Evolutionary conservation across 2,329 filamentous ascomycete genomes (phyloP).

Genomic region (Zelopaecilomyces penicillatus): DNA sequence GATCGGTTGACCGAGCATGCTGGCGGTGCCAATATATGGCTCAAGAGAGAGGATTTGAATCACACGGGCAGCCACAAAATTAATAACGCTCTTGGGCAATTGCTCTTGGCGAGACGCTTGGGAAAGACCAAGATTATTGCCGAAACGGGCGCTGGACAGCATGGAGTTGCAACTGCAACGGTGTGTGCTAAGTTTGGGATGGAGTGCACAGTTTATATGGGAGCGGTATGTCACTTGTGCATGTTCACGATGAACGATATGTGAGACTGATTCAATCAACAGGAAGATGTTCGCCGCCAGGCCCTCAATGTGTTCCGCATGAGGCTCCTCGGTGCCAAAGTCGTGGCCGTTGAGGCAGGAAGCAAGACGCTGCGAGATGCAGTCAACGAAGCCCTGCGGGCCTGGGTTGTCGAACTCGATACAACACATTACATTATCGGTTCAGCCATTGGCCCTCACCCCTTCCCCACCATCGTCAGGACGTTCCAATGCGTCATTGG

Average conservation of each 20-base stretch:
- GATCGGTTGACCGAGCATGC: conserved; percentile 81
- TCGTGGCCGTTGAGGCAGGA: conserved; percentile 87
- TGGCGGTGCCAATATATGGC: conserved; percentile 90
- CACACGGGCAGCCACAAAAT: conserved; percentile 99
- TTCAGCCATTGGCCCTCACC: conserved; percentile 93
- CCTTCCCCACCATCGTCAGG: conserved; percentile 93
- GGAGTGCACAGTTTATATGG: conserved; percentile 98
- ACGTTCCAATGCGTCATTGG: conserved; percentile 98
- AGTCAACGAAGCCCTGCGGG: conserved; percentile 89
- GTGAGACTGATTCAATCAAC: conserved; percentile 14
- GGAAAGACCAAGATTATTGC: conserved; percentile 98
- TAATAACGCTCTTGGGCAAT: conserved; percentile 94
- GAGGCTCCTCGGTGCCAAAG: conserved; percentile 86
- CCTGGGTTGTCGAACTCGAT: conserved; percentile 87
- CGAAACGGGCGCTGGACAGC: conserved; percentile 94
- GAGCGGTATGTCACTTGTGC: conserved; percentile 46
- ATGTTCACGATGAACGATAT: background rate
- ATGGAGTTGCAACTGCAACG: conserved; percentile 94
- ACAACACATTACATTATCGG: conserved; percentile 98
- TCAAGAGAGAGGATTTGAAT: conserved; percentile 96
- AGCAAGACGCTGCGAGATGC: conserved; percentile 75
- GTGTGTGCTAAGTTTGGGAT: conserved; percentile 97
- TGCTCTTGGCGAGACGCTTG: conserved; percentile 73
- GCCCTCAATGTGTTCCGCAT: conserved; percentile 98
- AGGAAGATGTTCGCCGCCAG: conserved; percentile 89